These are phyloP conservation scores for Ceratobasidium sp. DNA, from an alignment of 1,284 basidiomycete genomes.

Conservation along the genomic window DNA sequence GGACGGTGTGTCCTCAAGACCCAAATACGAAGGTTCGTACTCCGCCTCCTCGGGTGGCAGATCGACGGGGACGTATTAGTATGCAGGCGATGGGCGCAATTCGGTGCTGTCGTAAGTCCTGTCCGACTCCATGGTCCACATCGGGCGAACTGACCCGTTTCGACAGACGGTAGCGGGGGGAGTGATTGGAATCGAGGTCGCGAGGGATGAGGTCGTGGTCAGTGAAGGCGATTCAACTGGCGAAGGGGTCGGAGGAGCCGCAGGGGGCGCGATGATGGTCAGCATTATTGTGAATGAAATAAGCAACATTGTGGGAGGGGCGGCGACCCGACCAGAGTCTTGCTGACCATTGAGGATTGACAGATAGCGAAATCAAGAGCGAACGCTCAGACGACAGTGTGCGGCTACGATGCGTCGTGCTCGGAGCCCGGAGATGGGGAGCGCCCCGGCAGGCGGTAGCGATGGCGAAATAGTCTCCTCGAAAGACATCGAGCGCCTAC, in stretches of 20 bases:
- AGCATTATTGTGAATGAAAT: constrained; percentile 39
- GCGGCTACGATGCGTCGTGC: constrained; percentile 26
- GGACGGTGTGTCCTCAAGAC: constrained; percentile 26
- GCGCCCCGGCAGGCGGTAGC: neutral
- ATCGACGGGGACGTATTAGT: constrained; percentile 8
- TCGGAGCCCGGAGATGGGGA: neutral
- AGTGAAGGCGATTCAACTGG: constrained; percentile 22
- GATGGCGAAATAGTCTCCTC: neutral
- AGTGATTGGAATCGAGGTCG: constrained; percentile 1
- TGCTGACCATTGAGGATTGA: constrained; percentile 25
- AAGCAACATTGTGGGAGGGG: constrained; percentile 29
- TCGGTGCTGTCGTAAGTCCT: constrained; percentile 72
- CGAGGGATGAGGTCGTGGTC: constrained; percentile 4
- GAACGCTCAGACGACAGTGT: constrained; percentile 15
- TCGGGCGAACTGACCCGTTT: constrained; percentile 36
- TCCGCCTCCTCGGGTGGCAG: constrained; percentile 14
- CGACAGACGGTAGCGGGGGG: neutral
- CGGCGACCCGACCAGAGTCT: constrained; percentile 24
- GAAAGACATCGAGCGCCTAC: constrained; percentile 20
- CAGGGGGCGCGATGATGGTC: constrained; percentile 41
- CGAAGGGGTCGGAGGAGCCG: constrained; percentile 44
- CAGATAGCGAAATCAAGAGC: constrained; percentile 9
- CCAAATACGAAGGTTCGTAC: constrained; percentile 37
- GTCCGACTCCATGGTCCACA: constrained; percentile 55
- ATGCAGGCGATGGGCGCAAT: constrained; percentile 68